phyloP scores from a whole-genome alignment of 257 asterid species.

The Anisodus tanguticus region DNA sequence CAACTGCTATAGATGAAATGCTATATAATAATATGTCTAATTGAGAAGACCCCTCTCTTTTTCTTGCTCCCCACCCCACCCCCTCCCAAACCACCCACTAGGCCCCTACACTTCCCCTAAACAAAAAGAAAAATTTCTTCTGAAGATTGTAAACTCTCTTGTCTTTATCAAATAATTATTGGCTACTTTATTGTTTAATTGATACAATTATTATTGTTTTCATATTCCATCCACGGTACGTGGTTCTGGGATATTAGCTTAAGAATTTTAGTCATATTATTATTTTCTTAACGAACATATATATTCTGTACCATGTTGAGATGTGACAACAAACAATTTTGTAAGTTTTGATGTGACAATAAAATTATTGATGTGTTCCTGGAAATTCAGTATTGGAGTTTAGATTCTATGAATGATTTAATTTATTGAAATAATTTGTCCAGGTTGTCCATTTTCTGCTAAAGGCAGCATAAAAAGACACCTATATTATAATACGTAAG shows the following conservation, averaged over 20 bases:
- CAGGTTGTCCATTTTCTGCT: too few relatives aligned
- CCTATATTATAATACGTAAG: too few relatives aligned
- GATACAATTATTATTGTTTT: not conserved
- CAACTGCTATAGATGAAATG: conserved; percentile 64
- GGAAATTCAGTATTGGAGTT: too few relatives aligned
- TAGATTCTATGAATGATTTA: not conserved
- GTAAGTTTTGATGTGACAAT: too few relatives aligned
- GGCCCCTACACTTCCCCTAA: not conserved
- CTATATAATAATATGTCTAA: conserved; percentile 52
- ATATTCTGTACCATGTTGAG: too few relatives aligned
- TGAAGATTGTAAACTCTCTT: not conserved
- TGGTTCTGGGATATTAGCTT: not conserved
- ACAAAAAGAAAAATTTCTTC: not conserved
- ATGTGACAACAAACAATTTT: too few relatives aligned
- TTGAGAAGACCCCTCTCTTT: not conserved
- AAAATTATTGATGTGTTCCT: not conserved
- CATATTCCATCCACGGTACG: not conserved
- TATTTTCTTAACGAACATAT: too few relatives aligned
- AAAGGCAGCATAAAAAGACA: too few relatives aligned
- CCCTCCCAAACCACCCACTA: too few relatives aligned
- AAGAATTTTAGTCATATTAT: too few relatives aligned
- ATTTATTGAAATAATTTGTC: too few relatives aligned
- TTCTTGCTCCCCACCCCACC: too few relatives aligned
- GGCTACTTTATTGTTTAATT: not conserved
- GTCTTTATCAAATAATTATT: conserved; percentile 8